These are phyloP conservation scores for Xylariaceae sp. DNA, from an alignment of 2,329 filamentous ascomycete species.

Conservation along the genomic window DNA sequence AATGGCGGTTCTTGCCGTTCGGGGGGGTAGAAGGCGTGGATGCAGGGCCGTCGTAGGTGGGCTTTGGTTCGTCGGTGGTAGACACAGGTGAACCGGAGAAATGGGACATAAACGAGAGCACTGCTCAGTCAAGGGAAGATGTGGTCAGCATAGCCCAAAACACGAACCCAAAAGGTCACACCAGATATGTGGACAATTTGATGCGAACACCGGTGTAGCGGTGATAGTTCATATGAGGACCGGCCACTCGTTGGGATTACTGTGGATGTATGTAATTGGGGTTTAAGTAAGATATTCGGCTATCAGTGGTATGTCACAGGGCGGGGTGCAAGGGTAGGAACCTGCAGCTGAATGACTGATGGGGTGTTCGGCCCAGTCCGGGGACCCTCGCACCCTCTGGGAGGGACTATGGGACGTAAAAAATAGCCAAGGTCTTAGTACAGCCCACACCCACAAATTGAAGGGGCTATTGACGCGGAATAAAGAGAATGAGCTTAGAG, in stretches of 20 bases:
- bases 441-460: too few species aligned
- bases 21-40: conserved; percentile 22
- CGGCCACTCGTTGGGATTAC: background rate
- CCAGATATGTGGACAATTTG: conserved; percentile 1
- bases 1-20: conserved; percentile 15
- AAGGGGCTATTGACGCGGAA: too few species aligned
- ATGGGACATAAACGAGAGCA: conserved; percentile 84
- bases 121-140: conserved; percentile 40
- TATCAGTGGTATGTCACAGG: background rate
- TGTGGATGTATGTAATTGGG: background rate
- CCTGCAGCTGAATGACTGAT: too few species aligned
- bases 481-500: too few species aligned
- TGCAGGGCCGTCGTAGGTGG: conserved; percentile 22
- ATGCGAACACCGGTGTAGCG: background rate
- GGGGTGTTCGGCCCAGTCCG: too few species aligned
- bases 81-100: conserved; percentile 51
- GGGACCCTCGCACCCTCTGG: too few species aligned
- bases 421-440: too few species aligned
- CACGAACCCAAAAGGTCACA: conserved; percentile 12
- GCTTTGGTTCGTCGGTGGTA: conserved; percentile 33
- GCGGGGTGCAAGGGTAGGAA: background rate
- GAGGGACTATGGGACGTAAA: too few species aligned
- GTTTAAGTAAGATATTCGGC: too few species aligned
- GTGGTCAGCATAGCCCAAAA: conserved; percentile 30
- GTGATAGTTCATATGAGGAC: background rate